Evolutionary conservation across 306 rosid species (phyloP).

Genomic region (Medicago arabica): DNA sequence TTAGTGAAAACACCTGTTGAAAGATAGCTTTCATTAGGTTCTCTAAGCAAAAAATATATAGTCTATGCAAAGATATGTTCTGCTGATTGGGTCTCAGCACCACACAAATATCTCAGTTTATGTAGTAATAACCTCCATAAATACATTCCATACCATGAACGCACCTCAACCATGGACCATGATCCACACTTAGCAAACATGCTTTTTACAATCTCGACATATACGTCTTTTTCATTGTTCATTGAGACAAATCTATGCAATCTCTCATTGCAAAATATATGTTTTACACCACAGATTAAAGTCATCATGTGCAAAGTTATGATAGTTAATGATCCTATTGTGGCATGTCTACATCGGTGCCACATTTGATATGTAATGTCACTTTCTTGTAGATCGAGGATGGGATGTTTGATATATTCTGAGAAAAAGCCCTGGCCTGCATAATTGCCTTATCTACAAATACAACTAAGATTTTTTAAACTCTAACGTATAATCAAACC

Average conservation of each 20-base stretch:
- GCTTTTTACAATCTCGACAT: neutral
- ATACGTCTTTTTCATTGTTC: slow-evolving; percentile 38
- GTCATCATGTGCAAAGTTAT: slow-evolving; percentile 25
- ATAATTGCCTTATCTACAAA: slow-evolving; percentile 19
- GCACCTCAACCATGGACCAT: neutral
- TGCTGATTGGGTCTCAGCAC: no score
- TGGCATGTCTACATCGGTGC: neutral
- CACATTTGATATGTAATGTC: slow-evolving; percentile 14
- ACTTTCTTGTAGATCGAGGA: neutral
- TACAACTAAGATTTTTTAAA: neutral
- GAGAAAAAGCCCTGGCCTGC: neutral
- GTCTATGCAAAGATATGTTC: no score
- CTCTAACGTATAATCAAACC: neutral
- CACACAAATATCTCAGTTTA: no score
- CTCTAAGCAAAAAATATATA: no score
- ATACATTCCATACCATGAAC: neutral
- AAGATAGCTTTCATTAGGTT: no score
- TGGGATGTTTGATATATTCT: neutral
- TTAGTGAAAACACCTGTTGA: no score
- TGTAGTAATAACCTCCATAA: no score
- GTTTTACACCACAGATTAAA: neutral
- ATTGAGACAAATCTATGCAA: slow-evolving; percentile 30
- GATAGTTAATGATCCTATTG: slow-evolving; percentile 28
- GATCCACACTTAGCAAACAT: slow-evolving; percentile 14
- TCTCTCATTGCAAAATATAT: neutral